A percentile compares a stretch with the other conserved stretches of the same genome.
These are phyloP conservation scores for Infundibulicybe gibba DNA, from an alignment of 768 basidiomycete species.

Conservation along the genomic window DNA sequence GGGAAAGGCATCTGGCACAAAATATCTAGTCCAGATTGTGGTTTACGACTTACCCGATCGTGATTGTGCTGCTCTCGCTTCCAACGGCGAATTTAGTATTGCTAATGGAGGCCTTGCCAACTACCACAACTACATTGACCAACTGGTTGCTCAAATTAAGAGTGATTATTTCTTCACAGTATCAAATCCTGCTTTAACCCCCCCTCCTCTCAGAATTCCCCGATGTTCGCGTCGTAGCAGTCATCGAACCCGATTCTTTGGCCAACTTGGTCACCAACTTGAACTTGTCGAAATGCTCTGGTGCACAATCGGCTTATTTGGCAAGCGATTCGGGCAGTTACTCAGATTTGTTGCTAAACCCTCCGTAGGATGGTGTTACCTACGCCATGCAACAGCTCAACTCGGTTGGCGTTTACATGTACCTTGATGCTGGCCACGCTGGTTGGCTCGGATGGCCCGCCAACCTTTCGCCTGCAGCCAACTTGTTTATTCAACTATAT, in stretches of 20 bases:
- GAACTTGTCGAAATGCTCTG: slow-evolving; percentile 51
- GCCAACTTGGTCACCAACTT: slow-evolving; percentile 70
- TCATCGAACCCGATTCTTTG: slow-evolving; percentile 65
- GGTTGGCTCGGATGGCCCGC: slow-evolving; percentile 71
- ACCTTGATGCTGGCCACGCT: slow-evolving; percentile 61
- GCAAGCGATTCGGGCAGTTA: slow-evolving; percentile 13
- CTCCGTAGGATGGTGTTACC: slow-evolving; percentile 37
- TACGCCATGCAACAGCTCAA: slow-evolving; percentile 57
- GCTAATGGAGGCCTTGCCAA: slow-evolving; percentile 51
- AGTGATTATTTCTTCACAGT: slow-evolving; percentile 19
- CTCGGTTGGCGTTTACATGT: slow-evolving; percentile 53
- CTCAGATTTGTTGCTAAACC: neutral
- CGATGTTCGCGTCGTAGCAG: slow-evolving; percentile 58
- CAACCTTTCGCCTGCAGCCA: slow-evolving; percentile 55
- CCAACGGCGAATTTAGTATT: slow-evolving; percentile 63
- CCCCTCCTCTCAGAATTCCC: slow-evolving; percentile 41
- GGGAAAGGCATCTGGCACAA: slow-evolving; percentile 39
- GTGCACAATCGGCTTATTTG: slow-evolving; percentile 50
- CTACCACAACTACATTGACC: slow-evolving; percentile 60
- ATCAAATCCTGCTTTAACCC: neutral
- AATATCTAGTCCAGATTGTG: slow-evolving; percentile 48
- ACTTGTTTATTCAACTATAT: slow-evolving; percentile 49
- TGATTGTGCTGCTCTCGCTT: slow-evolving; percentile 63
- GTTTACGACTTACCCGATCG: slow-evolving; percentile 63
- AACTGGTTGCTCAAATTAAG: slow-evolving; percentile 53